Base-by-base conservation (phyloP, 1,139 yeast species). In the Kurtzmaniella quercitrusa region DNA sequence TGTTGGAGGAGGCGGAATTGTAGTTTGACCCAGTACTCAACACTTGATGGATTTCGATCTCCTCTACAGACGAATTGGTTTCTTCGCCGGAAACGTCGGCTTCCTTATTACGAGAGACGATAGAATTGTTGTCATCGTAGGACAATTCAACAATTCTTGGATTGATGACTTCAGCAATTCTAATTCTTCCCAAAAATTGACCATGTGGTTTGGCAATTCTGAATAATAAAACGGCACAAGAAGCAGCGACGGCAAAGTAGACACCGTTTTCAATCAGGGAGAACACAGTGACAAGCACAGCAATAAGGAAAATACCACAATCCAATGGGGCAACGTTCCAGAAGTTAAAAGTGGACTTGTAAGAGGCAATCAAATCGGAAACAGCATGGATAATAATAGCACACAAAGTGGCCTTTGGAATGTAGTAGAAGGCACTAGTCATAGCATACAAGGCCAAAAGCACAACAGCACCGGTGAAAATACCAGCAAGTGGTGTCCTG, bases 361-460 rank as follows among this genome's bases (percentile, higher is more conserved):
- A 89, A 44, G 81, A 75, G 4, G 95, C 85, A 51, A 90, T 70
- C 62, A 91, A 77, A 66, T 90, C 97, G 40, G 87, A 79, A 19
- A 91, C 98, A n/a, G 97, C 96, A 63, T 91, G 96, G 56, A 91
- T 91, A 54, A 91, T 90, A 51, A 91, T 81, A 1, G 97, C 96
- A 52, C 82, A 73, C 48, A 91, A 73, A 1, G 91, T 79, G 11
- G 97, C 96, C 57, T 86, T 89, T 45, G 97, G 96, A 63, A 91
- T 91, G 68, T 79, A 91, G 71, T 75, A 88, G 70, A 91, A 91
- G 4, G 95, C 85, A 43, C 73, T 73, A 10, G 97, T 89, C 54
- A 91, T 77, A 46, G 85, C 84, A 63, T 90, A 91, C 49, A 91
- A 73, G 2, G 97, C 96, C 50, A 91, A 70, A 51, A 91, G 68